Conservation (phyloP, 768 basidiomycete species). For the Piloderma croceum region DNA sequence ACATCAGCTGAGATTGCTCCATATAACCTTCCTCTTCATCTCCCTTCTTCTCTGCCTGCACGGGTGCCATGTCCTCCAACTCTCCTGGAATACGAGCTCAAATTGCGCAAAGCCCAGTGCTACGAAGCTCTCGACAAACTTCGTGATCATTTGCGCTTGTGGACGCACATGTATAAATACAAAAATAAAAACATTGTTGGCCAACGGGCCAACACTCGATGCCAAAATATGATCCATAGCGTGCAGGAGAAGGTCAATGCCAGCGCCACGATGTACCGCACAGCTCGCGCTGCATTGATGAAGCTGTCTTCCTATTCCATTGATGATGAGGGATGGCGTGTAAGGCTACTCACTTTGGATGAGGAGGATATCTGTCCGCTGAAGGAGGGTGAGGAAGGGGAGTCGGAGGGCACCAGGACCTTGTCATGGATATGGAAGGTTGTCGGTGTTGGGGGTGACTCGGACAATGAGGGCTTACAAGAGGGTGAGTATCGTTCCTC, state of each 20-base stretch:
- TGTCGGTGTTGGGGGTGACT: no score
- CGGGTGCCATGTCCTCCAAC: background rate
- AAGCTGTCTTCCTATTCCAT: no score
- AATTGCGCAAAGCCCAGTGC: conserved; percentile 25
- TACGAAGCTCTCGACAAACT: conserved; percentile 23
- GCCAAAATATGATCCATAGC: background rate
- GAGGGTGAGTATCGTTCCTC: no score
- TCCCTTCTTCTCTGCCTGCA: conserved; percentile 3
- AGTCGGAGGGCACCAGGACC: no score
- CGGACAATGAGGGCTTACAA: no score
- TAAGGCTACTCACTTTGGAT: no score
- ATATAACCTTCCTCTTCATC: background rate
- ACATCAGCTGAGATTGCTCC: background rate
- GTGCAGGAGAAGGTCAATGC: background rate
- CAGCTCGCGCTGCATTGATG: background rate
- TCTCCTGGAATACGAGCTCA: conserved; percentile 19
- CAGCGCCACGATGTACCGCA: background rate
- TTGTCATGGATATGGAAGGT: no score
- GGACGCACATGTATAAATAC: conserved; percentile 23
- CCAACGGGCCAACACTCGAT: background rate
- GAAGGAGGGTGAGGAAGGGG: no score
- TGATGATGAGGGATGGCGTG: no score
- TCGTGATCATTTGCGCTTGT: conserved; percentile 22
- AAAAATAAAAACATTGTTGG: conserved; percentile 19
- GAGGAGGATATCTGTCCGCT: no score